Conservation (phyloP, 176 grass and related monocot genomes). For the Aegilops umbellulata region DNA sequence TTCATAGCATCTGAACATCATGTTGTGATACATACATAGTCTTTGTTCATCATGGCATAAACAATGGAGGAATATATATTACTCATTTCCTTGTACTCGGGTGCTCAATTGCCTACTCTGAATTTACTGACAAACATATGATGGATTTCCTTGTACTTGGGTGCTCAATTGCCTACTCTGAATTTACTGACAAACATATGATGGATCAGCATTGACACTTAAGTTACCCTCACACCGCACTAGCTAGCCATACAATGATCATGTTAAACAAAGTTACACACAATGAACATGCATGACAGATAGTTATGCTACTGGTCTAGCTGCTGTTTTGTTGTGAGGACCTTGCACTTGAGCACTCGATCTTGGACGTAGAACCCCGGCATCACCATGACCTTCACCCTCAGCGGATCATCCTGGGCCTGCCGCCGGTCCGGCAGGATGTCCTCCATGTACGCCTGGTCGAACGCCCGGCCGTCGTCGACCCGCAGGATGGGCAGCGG, state of each 20-base stretch:
- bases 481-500: constrained; percentile 57
- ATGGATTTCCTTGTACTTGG: background rate
- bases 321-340: constrained; percentile 46
- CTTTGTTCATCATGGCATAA: constrained; percentile 32
- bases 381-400: constrained; percentile 79
- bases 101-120: background rate
- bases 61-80: constrained; percentile 5
- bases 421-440: constrained; percentile 48
- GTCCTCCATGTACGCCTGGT: constrained; percentile 83
- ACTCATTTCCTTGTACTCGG: background rate
- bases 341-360: constrained; percentile 76
- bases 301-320: constrained; percentile 21
- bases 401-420: constrained; percentile 23
- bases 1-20: background rate
- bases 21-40: constrained; percentile 14
- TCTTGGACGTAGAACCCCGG: constrained; percentile 85
- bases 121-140: constrained; percentile 31
- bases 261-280: background rate
- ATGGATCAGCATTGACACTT: background rate
- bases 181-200: constrained; percentile 23
- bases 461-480: constrained; percentile 47
- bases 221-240: constrained; percentile 20
- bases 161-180: background rate
- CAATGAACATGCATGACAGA: background rate
- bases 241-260: constrained; percentile 4